Base-by-base conservation (phyloP, 257 asterid genomes). In the Solanum ahanhuiri region DNA sequence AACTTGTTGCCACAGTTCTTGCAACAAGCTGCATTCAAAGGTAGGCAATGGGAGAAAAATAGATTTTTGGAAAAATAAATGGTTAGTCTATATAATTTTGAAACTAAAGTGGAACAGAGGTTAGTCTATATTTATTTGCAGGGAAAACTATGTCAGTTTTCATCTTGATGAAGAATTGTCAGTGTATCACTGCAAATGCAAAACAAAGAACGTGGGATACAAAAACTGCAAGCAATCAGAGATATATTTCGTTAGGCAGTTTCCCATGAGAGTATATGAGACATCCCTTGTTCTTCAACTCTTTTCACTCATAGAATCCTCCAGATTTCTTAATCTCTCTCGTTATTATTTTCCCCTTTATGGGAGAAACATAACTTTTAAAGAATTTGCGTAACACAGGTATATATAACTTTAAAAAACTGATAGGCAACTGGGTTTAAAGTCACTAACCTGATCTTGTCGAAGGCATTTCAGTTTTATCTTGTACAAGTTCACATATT, bases 401-500 rank as follows among this genome's bases (percentile, higher is more conserved):
- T 43, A 75, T 31, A 30, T 58, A 41, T 12, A 83, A 60, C 4
- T 20, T 63, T 28, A 57, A 33, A 23, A 64, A 54, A 34, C 17
- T 57, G 39, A 79, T 79, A 28, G 64, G 83, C 25, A 79, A 87
- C 72, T 81, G 64, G 63, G 87, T 81, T 41, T 70, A 75, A 83
- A 86, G 85, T 83, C 39, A 79, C 91, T 89, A 86, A 96, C 99
- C 98, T 96, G 95, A 85, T 95, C 98, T 60, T 91, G 91, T 83
- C 89, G 94, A 87, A 94, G 98, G 90, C 94, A 91, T 91, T 93
- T 92, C 94, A 96, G 91, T 92, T 96, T 96, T 87, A 87, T 91
- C 95, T 92, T 96, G 88, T 96, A 96, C 92, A 94, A 89, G 79
- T 91, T 92, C 89, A 94, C 95, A 88, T 96, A 96, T 91, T 91